Evolutionary conservation across 2,329 filamentous ascomycete species (phyloP), one percentile per base, ranked within the genome.

Genomic region (Microascus cirrosus): DNA sequence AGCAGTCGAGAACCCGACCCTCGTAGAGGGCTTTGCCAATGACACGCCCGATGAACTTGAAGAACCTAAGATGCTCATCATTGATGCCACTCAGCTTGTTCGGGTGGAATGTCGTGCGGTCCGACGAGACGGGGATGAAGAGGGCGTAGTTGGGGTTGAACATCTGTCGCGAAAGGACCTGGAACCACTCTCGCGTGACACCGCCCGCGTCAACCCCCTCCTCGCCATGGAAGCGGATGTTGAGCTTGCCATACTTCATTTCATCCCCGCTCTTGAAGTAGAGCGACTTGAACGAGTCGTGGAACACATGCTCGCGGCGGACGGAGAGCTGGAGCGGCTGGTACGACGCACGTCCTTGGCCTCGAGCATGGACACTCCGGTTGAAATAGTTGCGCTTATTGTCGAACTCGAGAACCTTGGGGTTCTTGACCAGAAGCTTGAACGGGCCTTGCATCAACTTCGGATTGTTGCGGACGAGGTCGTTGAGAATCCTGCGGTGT

Each of bases 381-480:
- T 85, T 96, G 78, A 99, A 99, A 79, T 95, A 99, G 74, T 95
- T 97, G 66, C 94, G 91, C 78, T 99, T 99, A 77, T 99, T 99
- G 75, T 99, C 94, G 67, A 99, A 99, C 68, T 99, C 94, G 13
- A 99, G 78, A 3, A 99, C 95, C 79, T 97, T 99, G 28, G 94
- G 95, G 68, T 99, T 99, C 78, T 96, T 96, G 62, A 97, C 94
- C 54, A 99, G 76, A 18, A 99, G 80, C 12, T 93, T 92, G 73
- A 99, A 96, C 2, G 93, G 96, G 57, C 94, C 94, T 60, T 93
- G 96, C 95, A 99, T 99, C 62, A 99, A 83, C 71, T 96, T 95
- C 34, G 95, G 94, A 64, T 95, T 97, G 68, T 95, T 90, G 62
- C 95, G 87, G 58, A 99, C 94, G 62, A 99, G 87, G 70, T 99